Evolutionary conservation across 1,139 yeast genomes (phyloP), one percentile per base, ranked within the genome.

Genomic region (Sugiyamaella pinicola): DNA sequence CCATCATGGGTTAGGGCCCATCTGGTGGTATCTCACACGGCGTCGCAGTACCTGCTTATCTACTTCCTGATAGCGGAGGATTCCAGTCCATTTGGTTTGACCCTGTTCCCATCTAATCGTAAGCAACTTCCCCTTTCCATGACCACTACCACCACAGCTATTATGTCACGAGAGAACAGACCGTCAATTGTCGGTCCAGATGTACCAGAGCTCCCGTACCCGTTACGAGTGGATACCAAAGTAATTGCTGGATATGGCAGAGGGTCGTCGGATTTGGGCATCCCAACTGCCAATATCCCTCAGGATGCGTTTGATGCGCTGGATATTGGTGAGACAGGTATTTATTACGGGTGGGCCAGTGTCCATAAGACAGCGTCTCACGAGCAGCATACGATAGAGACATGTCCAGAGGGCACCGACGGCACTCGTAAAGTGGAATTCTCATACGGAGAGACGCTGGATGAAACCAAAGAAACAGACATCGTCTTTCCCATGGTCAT

Each of bases 281-380:
- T 90, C 52, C 99, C 99, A 2, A 93, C 99, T 0, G 99, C 98
- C 15, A 93, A 93, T 65, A 81, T 91, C 21, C 89, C 91, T 0
- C 78, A 88, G 9, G 79, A 77, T 12, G 76, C 77, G 18, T 69
- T 79, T 21, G 74, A 78, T n/a, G 55, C 61, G n/a, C 70, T 79
- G 8, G 71, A 76, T 34, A 56, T 69, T 2, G 72, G 86, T 39
- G 84, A 83, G 1, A 79, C 95, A 0, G 99, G 99, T 1, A 93
- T 95, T 12, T 95, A 93, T 70, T 93, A 83, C 65, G 99, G 99
- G 0, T 90, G 81, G 79, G 84, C 90, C 55, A 69, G 75, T 60
- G 69, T 82, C 4, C 22, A 21, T 15, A 38, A 12, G 38, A 33
- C 33, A 33, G 45, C 42, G 10, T 13, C 24, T 10, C 47, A 42